phyloP scores from a whole-genome alignment of 306 rosid species.

The Cicer judaicum region DNA sequence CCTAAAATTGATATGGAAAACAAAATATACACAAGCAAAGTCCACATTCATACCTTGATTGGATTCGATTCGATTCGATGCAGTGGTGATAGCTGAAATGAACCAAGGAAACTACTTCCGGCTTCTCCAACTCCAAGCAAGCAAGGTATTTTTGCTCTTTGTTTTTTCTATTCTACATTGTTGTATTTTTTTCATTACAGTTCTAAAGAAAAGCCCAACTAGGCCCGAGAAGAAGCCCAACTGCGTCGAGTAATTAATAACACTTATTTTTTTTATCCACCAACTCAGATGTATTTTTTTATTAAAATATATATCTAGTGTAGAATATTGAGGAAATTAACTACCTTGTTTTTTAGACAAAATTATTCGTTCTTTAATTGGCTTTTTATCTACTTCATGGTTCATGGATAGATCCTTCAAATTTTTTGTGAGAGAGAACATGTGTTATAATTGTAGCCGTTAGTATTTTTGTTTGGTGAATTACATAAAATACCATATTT shows the following conservation, averaged over 20 bases:
- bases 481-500: too few species aligned
- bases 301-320: too few species aligned
- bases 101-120: not conserved
- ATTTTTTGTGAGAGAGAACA: too few species aligned
- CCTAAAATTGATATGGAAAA: not conserved
- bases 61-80: slow-evolving; percentile 15
- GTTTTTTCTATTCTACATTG: not conserved
- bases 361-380: too few species aligned
- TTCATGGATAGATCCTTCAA: too few species aligned
- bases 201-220: not conserved
- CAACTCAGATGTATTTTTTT: too few species aligned
- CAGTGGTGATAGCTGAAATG: not conserved
- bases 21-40: not conserved
- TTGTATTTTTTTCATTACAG: not conserved
- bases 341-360: too few species aligned
- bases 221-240: slow-evolving; percentile 11
- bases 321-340: too few species aligned
- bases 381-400: too few species aligned
- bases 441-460: too few species aligned
- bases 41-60: slow-evolving; percentile 26
- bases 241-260: not conserved
- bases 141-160: not conserved
- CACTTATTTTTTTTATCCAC: too few species aligned
- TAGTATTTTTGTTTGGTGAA: too few species aligned
- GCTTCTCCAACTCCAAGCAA: not conserved